Evolutionary conservation across 1,139 yeast species (phyloP).

Genomic region (Pneumocystis wakefieldiae): DNA sequence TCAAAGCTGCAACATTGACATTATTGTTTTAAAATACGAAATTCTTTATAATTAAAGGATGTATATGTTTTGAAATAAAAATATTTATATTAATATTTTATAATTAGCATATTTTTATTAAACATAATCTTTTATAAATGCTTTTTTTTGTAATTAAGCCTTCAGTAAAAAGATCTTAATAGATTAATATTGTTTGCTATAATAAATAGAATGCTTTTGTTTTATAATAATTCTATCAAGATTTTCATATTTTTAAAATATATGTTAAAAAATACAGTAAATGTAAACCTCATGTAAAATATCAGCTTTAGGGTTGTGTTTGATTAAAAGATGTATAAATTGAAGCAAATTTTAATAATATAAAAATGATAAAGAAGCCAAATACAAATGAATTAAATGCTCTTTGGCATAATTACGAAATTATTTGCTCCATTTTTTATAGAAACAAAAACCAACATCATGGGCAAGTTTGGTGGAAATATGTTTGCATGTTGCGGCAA

Average conservation of each 20-base stretch:
- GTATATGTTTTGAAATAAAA: background rate
- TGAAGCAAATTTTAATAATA: background rate
- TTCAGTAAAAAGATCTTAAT: too few relatives aligned
- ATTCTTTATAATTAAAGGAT: background rate
- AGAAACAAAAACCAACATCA: background rate
- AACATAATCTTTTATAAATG: too few relatives aligned
- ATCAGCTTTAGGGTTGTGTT: background rate
- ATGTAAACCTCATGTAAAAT: too few relatives aligned
- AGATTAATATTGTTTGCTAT: too few relatives aligned
- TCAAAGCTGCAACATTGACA: background rate
- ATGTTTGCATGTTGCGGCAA: background rate
- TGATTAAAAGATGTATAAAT: background rate
- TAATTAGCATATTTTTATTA: too few relatives aligned
- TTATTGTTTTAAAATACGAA: background rate
- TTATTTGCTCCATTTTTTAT: background rate
- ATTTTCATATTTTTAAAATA: too few relatives aligned
- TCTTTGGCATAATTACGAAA: background rate
- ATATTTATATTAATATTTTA: background rate
- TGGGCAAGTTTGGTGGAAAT: background rate
- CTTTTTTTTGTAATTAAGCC: too few relatives aligned
- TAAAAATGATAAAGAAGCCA: background rate
- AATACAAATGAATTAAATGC: background rate
- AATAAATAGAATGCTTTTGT: too few relatives aligned
- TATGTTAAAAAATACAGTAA: too few relatives aligned
- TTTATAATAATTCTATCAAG: too few relatives aligned